Base-by-base conservation (phyloP, 305 asterid genomes). In the Plantago lanceolata region DNA sequence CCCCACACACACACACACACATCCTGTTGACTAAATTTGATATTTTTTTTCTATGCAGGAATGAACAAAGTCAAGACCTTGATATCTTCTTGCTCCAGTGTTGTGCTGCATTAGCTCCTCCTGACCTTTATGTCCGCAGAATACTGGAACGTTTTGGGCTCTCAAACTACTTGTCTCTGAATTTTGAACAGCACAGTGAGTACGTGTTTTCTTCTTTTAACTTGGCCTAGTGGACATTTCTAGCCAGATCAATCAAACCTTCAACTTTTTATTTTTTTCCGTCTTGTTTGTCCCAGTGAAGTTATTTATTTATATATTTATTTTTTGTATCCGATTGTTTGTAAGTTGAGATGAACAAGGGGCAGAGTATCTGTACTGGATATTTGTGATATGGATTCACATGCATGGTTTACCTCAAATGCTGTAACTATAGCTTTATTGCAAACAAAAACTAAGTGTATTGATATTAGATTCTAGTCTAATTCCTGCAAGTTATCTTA, bases 41-140 rank as follows among this genome's bases (percentile, higher is more conserved):
- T 70, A 69, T 37, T 63, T 63, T 15, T 62, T 66, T 48, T 61
- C 70, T 35, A 62, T 75, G 76, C 85, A 94, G 99, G 96, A 86
- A 89, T 69, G 99, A 85, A 73, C 96, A 85, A 71, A 86, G 87
- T 70, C 94, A 88, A 68, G 99, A 90, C 82, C 89, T 83, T 72
- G 99, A 94, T 84, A 87, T 94, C 47, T 94, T 94, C 81, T 84
- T 94, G 79, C 85, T 94, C 65, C 99, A 94, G 78, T 91, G 94
- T 61, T 94, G 99, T 85, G 99, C 96, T 76, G 89, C 96, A 45
- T 76, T 90, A 69, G 96, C 96, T 70, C 99, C 99, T 55, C 82
- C 99, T 20, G 99, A 94, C 76, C 87, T 66, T 62, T 94, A 64
- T 76, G 80, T 89, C 66, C 81, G 68, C 76, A 81, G 99, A 77